phyloP scores from a whole-genome alignment of 2,329 filamentous ascomycete species.

The Aspergillus sp. region DNA sequence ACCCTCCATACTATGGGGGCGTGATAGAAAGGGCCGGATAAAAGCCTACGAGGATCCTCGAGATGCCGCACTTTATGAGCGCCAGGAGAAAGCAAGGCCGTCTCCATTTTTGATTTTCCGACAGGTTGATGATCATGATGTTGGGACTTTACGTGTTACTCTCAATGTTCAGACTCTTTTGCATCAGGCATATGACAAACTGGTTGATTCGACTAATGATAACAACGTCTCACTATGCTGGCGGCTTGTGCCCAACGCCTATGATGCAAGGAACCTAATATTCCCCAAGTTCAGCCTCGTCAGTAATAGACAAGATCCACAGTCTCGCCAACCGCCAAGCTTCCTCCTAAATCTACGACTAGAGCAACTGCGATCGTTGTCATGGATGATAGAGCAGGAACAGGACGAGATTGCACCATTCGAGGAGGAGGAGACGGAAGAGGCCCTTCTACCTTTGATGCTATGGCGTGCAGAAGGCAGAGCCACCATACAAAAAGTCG shows the following conservation, averaged over 20 bases:
- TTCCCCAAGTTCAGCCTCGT: constrained; percentile 39
- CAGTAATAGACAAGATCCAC: constrained; percentile 38
- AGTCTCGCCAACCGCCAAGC: constrained; percentile 27
- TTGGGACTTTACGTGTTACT: constrained; percentile 34
- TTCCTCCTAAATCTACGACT: constrained; percentile 40
- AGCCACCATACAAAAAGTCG: constrained; percentile 22
- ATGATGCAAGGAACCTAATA: constrained; percentile 23
- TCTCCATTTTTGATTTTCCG: constrained; percentile 38
- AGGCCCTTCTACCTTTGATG: constrained; percentile 46
- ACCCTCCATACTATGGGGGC: constrained; percentile 30
- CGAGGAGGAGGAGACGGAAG: constrained; percentile 52
- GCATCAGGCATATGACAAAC: constrained; percentile 29
- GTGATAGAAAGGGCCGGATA: constrained; percentile 23
- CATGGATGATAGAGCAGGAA: constrained; percentile 59
- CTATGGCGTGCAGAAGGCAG: constrained; percentile 56
- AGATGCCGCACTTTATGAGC: constrained; percentile 49
- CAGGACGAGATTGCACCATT: constrained; percentile 35
- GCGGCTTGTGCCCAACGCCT: constrained; percentile 46
- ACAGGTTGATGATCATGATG: constrained; percentile 21
- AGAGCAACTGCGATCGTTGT: constrained; percentile 52
- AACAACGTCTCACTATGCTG: constrained; percentile 29
- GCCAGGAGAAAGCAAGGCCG: constrained; percentile 45
- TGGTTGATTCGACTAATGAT: constrained; percentile 9
- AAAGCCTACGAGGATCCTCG: constrained; percentile 48
- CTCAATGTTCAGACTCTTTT: constrained; percentile 34